Percentiles rank a stretch among this genome's conserved stretches.
Evolutionary conservation across 306 rosid genomes (phyloP).

Genomic region (Pyrus bretschneideri): DNA sequence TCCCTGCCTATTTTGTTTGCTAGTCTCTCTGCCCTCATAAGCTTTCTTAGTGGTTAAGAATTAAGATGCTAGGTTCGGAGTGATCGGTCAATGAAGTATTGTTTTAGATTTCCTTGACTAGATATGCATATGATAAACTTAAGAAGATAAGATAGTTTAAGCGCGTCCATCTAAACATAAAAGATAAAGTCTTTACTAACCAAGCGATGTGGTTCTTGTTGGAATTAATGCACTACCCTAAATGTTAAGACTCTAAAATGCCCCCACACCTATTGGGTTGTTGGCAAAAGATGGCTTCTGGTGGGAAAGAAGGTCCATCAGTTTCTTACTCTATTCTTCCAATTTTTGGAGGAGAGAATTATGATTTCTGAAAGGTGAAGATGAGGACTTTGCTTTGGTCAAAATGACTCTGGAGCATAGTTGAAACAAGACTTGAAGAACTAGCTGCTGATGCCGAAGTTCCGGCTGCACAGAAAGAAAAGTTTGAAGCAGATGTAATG

Average conservation of each 20-base stretch:
- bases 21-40: no score
- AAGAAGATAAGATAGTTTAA: not conserved
- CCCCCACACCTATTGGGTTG: no score
- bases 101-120: not conserved
- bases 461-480: no score
- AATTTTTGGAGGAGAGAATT: not conserved
- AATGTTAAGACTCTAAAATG: no score
- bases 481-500: not conserved
- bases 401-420: not conserved
- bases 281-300: not conserved
- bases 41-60: not conserved
- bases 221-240: no score
- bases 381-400: not conserved
- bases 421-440: not conserved
- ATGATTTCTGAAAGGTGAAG: not conserved
- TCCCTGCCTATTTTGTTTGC: no score
- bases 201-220: not conserved
- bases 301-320: not conserved
- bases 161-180: not conserved
- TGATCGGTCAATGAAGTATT: not conserved
- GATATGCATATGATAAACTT: not conserved
- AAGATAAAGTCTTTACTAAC: not conserved
- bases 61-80: not conserved
- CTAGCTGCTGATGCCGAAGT: not conserved
- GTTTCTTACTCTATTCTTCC: not conserved